Percentiles rank a stretch among this genome's conserved stretches.
phyloP scores from a whole-genome alignment of 2,329 filamentous ascomycete species.

The Aspergillus phoenicis region DNA sequence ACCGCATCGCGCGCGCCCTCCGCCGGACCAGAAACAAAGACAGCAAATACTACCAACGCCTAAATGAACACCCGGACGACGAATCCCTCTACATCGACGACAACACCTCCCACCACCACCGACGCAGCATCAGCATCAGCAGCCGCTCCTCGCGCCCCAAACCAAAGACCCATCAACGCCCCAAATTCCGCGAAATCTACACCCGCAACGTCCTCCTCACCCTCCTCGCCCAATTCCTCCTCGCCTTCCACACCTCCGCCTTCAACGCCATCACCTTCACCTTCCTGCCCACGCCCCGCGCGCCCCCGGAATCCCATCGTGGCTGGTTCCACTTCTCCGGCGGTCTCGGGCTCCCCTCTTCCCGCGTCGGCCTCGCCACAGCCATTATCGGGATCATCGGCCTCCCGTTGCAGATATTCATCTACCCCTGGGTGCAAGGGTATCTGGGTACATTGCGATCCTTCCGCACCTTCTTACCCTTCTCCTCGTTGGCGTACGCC shows the following conservation, averaged over 20 bases:
- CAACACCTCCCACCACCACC: slow-evolving; percentile 27
- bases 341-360: slow-evolving; percentile 72
- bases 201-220: slow-evolving; percentile 58
- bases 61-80: slow-evolving; percentile 32
- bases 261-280: slow-evolving; percentile 77
- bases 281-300: slow-evolving; percentile 73
- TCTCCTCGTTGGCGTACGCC: slow-evolving; percentile 71
- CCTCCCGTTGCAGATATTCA: slow-evolving; percentile 69
- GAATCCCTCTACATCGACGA: slow-evolving; percentile 39
- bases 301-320: slow-evolving; percentile 44
- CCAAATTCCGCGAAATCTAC: slow-evolving; percentile 55
- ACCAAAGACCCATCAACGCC: slow-evolving; percentile 42
- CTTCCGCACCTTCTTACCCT: slow-evolving; percentile 68
- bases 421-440: slow-evolving; percentile 69
- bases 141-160: slow-evolving; percentile 23
- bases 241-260: slow-evolving; percentile 73
- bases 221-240: slow-evolving; percentile 66
- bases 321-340: slow-evolving; percentile 64
- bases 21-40: slow-evolving; percentile 20
- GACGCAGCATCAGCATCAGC: too few relatives aligned
- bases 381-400: slow-evolving; percentile 75
- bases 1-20: slow-evolving; percentile 33
- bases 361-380: slow-evolving; percentile 74
- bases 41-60: slow-evolving; percentile 35
- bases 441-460: slow-evolving; percentile 68